These are phyloP conservation scores for Mycena citricolor DNA, from an alignment of 1,284 basidiomycete genomes.

Conservation along the genomic window DNA sequence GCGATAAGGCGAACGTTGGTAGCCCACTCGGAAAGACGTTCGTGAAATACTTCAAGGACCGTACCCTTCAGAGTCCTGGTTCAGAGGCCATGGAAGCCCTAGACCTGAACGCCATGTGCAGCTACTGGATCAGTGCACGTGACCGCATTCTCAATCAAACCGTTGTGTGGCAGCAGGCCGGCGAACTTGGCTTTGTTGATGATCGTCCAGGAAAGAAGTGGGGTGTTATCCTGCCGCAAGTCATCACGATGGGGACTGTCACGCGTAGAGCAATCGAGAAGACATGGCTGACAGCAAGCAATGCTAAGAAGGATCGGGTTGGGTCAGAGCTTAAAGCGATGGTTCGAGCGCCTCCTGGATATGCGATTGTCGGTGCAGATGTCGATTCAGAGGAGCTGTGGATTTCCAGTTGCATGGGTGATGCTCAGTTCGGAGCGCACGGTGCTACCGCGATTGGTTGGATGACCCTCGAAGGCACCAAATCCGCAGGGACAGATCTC, in stretches of 20 bases:
- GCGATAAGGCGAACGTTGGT: slow-evolving; percentile 92
- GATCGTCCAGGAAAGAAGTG: slow-evolving; percentile 48
- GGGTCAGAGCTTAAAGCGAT: slow-evolving; percentile 98
- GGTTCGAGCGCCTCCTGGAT: slow-evolving; percentile 92
- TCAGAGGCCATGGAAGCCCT: slow-evolving; percentile 82
- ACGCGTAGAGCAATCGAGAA: slow-evolving; percentile 97
- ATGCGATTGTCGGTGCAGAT: slow-evolving; percentile 95
- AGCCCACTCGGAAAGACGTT: slow-evolving; percentile 91
- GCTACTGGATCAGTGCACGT: slow-evolving; percentile 95
- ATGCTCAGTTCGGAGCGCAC: slow-evolving; percentile 96
- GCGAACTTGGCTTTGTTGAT: slow-evolving; percentile 48
- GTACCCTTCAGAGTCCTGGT: slow-evolving; percentile 77
- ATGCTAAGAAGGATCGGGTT: slow-evolving; percentile 96
- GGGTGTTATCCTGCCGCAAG: slow-evolving; percentile 94
- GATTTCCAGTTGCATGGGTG: slow-evolving; percentile 99
- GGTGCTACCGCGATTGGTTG: slow-evolving; percentile 97
- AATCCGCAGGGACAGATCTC: slow-evolving; percentile 91
- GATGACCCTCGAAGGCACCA: slow-evolving; percentile 99
- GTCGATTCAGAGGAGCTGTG: slow-evolving; percentile 99
- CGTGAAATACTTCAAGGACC: slow-evolving; percentile 85
- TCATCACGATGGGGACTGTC: slow-evolving; percentile 98
- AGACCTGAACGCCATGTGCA: slow-evolving; percentile 93
- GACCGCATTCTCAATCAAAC: slow-evolving; percentile 93
- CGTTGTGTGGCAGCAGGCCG: slow-evolving; percentile 79
- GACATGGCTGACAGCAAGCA: slow-evolving; percentile 98